Conservation (phyloP, 441 rosid genomes). For the Pelargonium cotyledonis region DNA sequence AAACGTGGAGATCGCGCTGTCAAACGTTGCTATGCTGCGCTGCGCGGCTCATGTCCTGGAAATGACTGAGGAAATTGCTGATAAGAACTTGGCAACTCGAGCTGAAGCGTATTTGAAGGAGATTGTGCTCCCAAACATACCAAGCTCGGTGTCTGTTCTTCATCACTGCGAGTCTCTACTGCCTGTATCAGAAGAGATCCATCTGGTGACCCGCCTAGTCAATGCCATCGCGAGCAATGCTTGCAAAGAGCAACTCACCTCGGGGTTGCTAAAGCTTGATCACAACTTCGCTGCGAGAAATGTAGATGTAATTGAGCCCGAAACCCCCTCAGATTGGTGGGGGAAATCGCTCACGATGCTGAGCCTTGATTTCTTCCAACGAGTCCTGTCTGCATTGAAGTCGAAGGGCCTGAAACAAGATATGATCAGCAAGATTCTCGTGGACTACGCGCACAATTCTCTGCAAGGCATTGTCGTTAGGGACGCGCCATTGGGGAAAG, state of each 20-base stretch:
- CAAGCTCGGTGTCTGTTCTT: constrained; percentile 77
- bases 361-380: constrained; percentile 73
- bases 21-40: constrained; percentile 72
- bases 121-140: constrained; percentile 76
- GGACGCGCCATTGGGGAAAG: constrained; percentile 56
- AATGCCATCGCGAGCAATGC: constrained; percentile 72
- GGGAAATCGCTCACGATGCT: constrained; percentile 68
- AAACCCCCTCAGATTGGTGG: constrained; percentile 90
- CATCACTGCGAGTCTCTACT: constrained; percentile 80
- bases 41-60: constrained; percentile 93
- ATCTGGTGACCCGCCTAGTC: constrained; percentile 57
- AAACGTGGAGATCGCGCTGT: constrained; percentile 79
- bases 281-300: constrained; percentile 47
- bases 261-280: constrained; percentile 81
- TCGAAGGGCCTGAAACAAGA: constrained; percentile 92
- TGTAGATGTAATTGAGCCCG: constrained; percentile 40
- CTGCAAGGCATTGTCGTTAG: constrained; percentile 61
- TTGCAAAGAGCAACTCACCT: constrained; percentile 90
- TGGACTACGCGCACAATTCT: constrained; percentile 70
- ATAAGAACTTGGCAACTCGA: constrained; percentile 73
- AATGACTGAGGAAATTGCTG: constrained; percentile 83
- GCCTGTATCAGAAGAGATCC: constrained; percentile 81
- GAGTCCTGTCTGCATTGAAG: constrained; percentile 70
- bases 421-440: constrained; percentile 82
- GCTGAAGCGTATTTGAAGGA: constrained; percentile 81